Evolutionary conservation across 2,329 filamentous ascomycete species (phyloP), one percentile per base, ranked within the genome.

Genomic region (Fusarium sp.): DNA sequence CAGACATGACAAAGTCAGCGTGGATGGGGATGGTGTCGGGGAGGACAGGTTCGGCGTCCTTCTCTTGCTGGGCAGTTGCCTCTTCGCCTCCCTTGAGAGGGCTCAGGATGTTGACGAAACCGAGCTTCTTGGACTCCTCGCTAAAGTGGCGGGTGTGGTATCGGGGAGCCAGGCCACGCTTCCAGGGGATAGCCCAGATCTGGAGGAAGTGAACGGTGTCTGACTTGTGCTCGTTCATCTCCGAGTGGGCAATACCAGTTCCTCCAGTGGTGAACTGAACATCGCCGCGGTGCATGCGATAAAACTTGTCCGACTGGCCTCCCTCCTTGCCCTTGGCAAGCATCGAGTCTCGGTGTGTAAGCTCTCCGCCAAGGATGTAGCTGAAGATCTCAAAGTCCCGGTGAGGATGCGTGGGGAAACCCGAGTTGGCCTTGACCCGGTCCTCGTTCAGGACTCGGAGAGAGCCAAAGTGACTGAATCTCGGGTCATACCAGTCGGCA

Each of bases 251-350:
- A 77, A 97, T 90, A 77, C 91, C 91, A 6, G 90, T 94, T 63
- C 94, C 94, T n/a, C 93, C 94, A 16, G 92, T 95, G 11, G 94
- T 97, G 82, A 97, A 97, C 79, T 97, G 94, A 51, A 97, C 93
- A 81, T 97, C 94, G 14, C 94, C 94, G 40, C 94, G 87, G 78
- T 89, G 89, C 86, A 97, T 92, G 36, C 90, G 86, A 78, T 87
- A 93, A 79, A 93, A 94, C 75, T 90, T 86, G 79, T 93, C 90
- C 49, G 88, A 87, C 71, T 85, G 83, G 17, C 80, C 86, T 24
- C 87, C 89, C 79, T 92, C 91, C 22, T 85, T 83, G 53, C 90
- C 90, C 83, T 92, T 94, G 81, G 90, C 89, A 76, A 94, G 89
- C 92, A 97, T 95, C 69, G 90, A 93, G 83, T 97, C 94, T 56